Base-by-base conservation (phyloP, 306 rosid species). In the Lupinus albus region DNA sequence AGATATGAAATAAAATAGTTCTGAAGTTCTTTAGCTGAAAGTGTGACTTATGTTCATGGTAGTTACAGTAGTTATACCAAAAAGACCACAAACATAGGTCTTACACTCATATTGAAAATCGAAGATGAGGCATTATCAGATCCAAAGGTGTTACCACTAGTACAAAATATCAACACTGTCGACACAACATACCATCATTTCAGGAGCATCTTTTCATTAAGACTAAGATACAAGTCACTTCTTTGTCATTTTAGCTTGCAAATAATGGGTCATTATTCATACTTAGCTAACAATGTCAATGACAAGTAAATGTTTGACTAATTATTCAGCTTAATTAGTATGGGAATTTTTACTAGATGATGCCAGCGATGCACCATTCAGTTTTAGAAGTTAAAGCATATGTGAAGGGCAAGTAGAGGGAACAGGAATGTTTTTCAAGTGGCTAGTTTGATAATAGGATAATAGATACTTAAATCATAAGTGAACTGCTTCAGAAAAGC, bases 71-170 rank as follows among this genome's bases (percentile, higher is more conserved):
- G n/a, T n/a, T n/a, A n/a, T n/a, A n/a, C n/a, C n/a, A n/a, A n/a
- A n/a, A n/a, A n/a, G n/a, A n/a, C n/a, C n/a, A n/a, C n/a, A n/a
- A n/a, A n/a, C n/a, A n/a, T n/a, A n/a, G n/a, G n/a, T n/a, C n/a
- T n/a, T n/a, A n/a, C 30, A 25, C 4, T 25, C 30, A 25, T 25
- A 25, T 4, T 1, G 30, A 25, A 25, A 2, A 3, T 25, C 30
- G 30, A 25, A 25, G 30, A 25, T 3, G 30, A 25, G 30, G 30
- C 30, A 25, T 25, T 25, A 25, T 25, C 91, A 30, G 91, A 89
- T 11, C 91, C 91, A 63, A 35, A 1, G 4, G 9, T 61, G 50
- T 41, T 41, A 39, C 15, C 2, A 11, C 9, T 39, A 61, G 51
- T 17, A 25, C 8, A 13, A 21, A 61, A 39, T 4, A 7, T 17